Evolutionary conservation across 495 filamentous ascomycete species (phyloP).

Genomic region (Parachaetomium inaequale): DNA sequence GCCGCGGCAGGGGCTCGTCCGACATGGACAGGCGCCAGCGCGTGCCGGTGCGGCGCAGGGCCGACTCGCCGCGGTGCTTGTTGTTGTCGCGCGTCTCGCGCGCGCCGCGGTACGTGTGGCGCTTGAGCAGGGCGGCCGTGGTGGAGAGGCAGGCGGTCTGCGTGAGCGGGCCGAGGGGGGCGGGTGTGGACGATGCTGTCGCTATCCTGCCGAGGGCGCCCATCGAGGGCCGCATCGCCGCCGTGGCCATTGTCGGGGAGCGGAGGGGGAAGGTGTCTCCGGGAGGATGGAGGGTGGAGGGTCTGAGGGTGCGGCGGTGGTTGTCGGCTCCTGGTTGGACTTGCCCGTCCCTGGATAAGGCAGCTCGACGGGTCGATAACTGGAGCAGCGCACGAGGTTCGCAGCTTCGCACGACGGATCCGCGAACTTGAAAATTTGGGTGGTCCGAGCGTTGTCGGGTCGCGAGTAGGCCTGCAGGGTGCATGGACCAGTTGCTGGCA

Average conservation of each 20-base stretch:
- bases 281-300: background rate
- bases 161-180: constrained; percentile 17
- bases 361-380: background rate
- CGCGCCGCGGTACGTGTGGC: constrained; percentile 34
- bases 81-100: constrained; percentile 58
- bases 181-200: background rate
- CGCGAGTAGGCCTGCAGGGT: background rate
- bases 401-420: background rate
- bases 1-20: constrained; percentile 69
- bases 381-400: constrained; percentile 11
- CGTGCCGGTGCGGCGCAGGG: constrained; percentile 71
- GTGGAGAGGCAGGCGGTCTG: constrained; percentile 36
- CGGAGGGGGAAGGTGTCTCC: background rate
- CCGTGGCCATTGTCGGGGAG: constrained; percentile 41
- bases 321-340: constrained; percentile 1
- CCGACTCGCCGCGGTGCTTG: constrained; percentile 72
- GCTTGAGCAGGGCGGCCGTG: constrained; percentile 34
- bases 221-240: constrained; percentile 44
- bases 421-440: constrained; percentile 29
- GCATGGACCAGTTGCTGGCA: background rate
- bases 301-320: background rate
- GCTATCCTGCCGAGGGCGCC: constrained; percentile 27
- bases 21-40: constrained; percentile 64
- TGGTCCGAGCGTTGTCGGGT: constrained; percentile 28
- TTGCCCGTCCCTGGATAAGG: background rate